Base-by-base conservation (phyloP, 345 rosid species). In the Salix exigua region DNA sequence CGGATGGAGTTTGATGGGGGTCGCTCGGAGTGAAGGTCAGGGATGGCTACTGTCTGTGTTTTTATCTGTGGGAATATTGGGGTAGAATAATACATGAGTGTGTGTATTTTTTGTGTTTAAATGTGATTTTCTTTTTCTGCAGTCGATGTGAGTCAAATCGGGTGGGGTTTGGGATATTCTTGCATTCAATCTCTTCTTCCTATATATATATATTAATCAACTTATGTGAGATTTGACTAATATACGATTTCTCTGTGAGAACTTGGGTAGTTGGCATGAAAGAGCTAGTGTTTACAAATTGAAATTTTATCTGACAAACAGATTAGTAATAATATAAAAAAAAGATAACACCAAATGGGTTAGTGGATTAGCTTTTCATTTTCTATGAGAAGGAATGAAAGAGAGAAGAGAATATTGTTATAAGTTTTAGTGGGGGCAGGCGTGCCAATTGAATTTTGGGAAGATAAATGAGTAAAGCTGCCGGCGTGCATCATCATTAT, bases 401-500 rank as follows among this genome's bases (percentile, higher is more conserved):
- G 75, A 68, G 33, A 69, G 82, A 70, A 42, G 50, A 44, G 50
- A 44, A 44, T 44, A 44, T 44, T 53, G 67, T 66, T 67, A 60
- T 80, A 78, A 76, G 77, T 78, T 73, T 51, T 79, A 86, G 90
- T 86, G 91, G 90, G 90, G 79, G 85, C 88, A 89, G 84, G 94
- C 92, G 93, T 89, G 91, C 90, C 88, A 84, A 74, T 63, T 71
- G 80, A 83, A 76, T 69, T 79, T 74, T n/a, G 69, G 70, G 67
- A 73, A 76, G 66, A 65, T 58, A 58, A 58, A 58, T 74, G 71
- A 68, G 76, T 77, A 92, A 94, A 91, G 97, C 97, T 92, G 97
- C 92, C 92, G 94, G 98, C 97, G 94, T 94, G 98, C 97, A 85
- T 81, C 87, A 85, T 83, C 89, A 88, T 88, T 89, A 91, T 90